A percentile compares a stretch with the other conserved stretches of the same genome.
Evolutionary conservation across 2,329 filamentous ascomycete genomes (phyloP).

Genomic region (Pleoardoris graminearum): DNA sequence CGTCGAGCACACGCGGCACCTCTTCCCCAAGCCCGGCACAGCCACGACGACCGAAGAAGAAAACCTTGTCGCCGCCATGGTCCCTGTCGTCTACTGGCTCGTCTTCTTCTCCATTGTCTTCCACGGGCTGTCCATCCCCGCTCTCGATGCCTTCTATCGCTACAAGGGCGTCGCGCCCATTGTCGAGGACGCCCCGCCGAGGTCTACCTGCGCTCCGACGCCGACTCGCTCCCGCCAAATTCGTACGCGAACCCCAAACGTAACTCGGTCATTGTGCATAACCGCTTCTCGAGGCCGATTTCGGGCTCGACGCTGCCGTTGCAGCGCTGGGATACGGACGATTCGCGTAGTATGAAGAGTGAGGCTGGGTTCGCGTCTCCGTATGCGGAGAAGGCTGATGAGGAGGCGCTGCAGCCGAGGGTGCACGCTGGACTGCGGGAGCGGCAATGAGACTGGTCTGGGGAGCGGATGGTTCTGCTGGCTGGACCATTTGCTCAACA

Average conservation of each 20-base stretch:
- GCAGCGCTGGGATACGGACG: too few relatives aligned
- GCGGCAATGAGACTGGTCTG: too few relatives aligned
- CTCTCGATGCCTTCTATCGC: slow-evolving; percentile 47
- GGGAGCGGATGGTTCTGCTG: too few relatives aligned
- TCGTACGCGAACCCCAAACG: slow-evolving; percentile 38
- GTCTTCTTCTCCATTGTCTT: slow-evolving; percentile 53
- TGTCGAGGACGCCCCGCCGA: slow-evolving; percentile 43
- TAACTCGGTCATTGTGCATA: slow-evolving; percentile 49
- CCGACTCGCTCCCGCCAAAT: slow-evolving; percentile 48
- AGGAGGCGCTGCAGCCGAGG: too few relatives aligned
- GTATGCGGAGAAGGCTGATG: not conserved
- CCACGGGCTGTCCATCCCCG: slow-evolving; percentile 55
- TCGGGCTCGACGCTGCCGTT: slow-evolving; percentile 14
- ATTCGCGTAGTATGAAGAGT: too few relatives aligned
- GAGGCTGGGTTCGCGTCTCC: too few relatives aligned
- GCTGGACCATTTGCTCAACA: too few relatives aligned
- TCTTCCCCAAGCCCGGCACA: slow-evolving; percentile 48
- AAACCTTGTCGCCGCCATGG: slow-evolving; percentile 46
- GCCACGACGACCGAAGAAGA: slow-evolving; percentile 48
- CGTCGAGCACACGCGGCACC: slow-evolving; percentile 50
- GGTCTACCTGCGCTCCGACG: slow-evolving; percentile 44
- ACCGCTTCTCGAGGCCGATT: slow-evolving; percentile 52
- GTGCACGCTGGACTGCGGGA: too few relatives aligned
- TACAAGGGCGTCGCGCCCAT: slow-evolving; percentile 49
- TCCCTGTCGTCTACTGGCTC: slow-evolving; percentile 53